Percentiles rank a stretch among this genome's conserved stretches.
Conservation (phyloP, 2,329 filamentous ascomycete species). For the Orbilia quercus region DNA sequence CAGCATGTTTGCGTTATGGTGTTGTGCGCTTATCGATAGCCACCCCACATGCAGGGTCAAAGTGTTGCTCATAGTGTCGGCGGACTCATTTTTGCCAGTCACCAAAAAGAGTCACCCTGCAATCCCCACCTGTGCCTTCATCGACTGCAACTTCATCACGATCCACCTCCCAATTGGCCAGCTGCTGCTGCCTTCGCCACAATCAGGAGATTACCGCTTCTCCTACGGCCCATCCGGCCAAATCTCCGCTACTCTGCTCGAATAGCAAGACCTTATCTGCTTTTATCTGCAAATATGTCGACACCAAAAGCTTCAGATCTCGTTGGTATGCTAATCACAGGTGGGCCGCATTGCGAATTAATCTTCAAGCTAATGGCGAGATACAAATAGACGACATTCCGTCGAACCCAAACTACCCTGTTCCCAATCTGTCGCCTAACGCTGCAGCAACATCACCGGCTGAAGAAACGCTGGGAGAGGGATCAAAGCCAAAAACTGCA, state of each 20-base stretch:
- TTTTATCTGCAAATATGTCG: conserved; percentile 47
- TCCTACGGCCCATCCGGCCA: conserved; percentile 47
- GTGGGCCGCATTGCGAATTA: too few relatives aligned
- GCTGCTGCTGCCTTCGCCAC: conserved; percentile 33
- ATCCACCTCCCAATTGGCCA: conserved; percentile 35
- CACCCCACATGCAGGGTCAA: neutral
- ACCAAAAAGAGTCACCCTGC: neutral
- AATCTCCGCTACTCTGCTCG: conserved; percentile 44
- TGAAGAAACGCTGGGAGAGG: conserved; percentile 29
- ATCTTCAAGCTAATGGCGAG: neutral
- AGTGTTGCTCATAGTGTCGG: conserved; percentile 21
- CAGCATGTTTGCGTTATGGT: neutral
- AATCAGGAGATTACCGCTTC: conserved; percentile 51
- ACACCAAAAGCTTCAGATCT: conserved; percentile 41
- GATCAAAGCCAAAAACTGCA: conserved; percentile 48
- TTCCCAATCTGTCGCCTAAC: conserved; percentile 1
- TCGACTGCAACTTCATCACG: neutral
- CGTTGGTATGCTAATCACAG: conserved; percentile 30
- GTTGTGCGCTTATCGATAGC: conserved; percentile 18
- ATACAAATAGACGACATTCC: conserved; percentile 22
- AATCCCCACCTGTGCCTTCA: neutral
- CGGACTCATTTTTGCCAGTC: conserved; percentile 32
- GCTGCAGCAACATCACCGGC: conserved; percentile 10
- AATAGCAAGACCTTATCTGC: conserved; percentile 26
- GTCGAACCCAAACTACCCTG: conserved; percentile 38